A percentile compares a stretch with the other conserved stretches of the same genome.
phyloP scores from a whole-genome alignment of 192 early-diverging fungal species.

The Chytriomyces confervae region DNA sequence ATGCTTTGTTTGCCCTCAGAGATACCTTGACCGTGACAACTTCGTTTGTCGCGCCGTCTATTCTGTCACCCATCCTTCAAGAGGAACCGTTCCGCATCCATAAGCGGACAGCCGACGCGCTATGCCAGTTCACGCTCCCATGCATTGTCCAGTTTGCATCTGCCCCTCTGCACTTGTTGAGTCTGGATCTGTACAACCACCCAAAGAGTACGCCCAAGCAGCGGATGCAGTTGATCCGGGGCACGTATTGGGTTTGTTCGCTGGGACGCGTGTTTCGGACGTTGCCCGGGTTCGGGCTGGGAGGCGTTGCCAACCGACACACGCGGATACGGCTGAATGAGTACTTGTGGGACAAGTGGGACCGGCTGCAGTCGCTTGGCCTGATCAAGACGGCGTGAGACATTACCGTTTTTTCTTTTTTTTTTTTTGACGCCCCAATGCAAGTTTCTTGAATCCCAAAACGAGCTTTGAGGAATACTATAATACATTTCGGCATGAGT shows the following conservation, averaged over 20 bases:
- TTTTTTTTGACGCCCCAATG: too few relatives aligned
- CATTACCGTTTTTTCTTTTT: too few relatives aligned
- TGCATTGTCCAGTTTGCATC: slow-evolving; percentile 49
- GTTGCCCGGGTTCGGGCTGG: slow-evolving; percentile 50
- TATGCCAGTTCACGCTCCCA: slow-evolving; percentile 46
- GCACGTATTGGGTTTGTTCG: slow-evolving; percentile 42
- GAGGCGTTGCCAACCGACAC: slow-evolving; percentile 45
- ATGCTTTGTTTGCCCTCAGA: slow-evolving; percentile 42
- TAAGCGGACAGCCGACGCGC: slow-evolving; percentile 20
- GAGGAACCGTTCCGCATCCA: slow-evolving; percentile 1
- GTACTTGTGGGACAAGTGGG: neutral
- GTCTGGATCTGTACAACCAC: slow-evolving; percentile 56
- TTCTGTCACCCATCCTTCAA: slow-evolving; percentile 20
- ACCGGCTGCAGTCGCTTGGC: too few relatives aligned
- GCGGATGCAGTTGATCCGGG: slow-evolving; percentile 14
- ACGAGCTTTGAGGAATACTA: too few relatives aligned
- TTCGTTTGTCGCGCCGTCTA: slow-evolving; percentile 47
- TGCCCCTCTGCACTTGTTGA: slow-evolving; percentile 50
- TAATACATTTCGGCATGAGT: too few relatives aligned
- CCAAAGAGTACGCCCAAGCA: neutral
- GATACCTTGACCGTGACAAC: slow-evolving; percentile 50
- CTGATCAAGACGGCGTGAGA: too few relatives aligned
- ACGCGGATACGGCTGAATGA: slow-evolving; percentile 7
- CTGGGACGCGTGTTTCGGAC: slow-evolving; percentile 41
- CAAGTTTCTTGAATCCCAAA: too few relatives aligned